phyloP scores from a whole-genome alignment of 2,329 filamentous ascomycete genomes.

The Neonectria punicea region DNA sequence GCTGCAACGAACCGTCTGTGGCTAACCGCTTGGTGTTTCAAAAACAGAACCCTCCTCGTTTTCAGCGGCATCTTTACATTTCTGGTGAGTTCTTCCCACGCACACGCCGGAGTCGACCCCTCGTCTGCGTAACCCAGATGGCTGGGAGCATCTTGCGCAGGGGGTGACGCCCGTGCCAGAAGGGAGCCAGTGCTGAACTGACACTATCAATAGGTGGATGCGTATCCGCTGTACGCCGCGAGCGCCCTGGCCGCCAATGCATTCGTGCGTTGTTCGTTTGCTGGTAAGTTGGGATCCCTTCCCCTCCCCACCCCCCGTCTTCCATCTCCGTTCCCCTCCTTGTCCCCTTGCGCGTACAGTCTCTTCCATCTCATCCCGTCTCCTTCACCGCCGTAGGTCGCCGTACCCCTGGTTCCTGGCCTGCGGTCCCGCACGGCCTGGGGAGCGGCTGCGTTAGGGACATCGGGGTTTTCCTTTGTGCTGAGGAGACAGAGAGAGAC shows the following conservation, averaged over 20 bases:
- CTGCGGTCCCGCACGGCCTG: conserved; percentile 2
- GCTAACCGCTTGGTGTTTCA: conserved; percentile 43
- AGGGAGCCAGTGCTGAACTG: conserved; percentile 37
- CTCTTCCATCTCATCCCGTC: conserved; percentile 8
- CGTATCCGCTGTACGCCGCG: conserved; percentile 80
- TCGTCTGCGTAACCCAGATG: conserved; percentile 28
- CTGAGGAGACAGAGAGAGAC: background rate
- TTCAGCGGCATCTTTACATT: conserved; percentile 92
- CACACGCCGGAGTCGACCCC: conserved; percentile 17
- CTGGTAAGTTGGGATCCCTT: conserved; percentile 56
- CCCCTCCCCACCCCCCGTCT: conserved; percentile 1
- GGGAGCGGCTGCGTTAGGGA: conserved; percentile 3
- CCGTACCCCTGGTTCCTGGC: conserved; percentile 13
- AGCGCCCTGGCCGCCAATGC: conserved; percentile 86
- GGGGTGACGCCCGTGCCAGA: conserved; percentile 30
- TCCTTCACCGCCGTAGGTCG: conserved; percentile 19
- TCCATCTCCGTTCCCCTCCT: background rate
- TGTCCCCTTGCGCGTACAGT: background rate
- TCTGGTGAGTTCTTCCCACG: conserved; percentile 66
- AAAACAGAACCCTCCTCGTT: conserved; percentile 74
- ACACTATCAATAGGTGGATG: conserved; percentile 66
- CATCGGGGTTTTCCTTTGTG: background rate
- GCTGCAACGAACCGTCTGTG: conserved; percentile 28
- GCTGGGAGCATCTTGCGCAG: conserved; percentile 23
- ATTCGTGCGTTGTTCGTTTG: conserved; percentile 81